Evolutionary conservation across 805 yeast species (phyloP), one percentile per base, ranked within the genome.

Genomic region (Lipomyces starkeyi): DNA sequence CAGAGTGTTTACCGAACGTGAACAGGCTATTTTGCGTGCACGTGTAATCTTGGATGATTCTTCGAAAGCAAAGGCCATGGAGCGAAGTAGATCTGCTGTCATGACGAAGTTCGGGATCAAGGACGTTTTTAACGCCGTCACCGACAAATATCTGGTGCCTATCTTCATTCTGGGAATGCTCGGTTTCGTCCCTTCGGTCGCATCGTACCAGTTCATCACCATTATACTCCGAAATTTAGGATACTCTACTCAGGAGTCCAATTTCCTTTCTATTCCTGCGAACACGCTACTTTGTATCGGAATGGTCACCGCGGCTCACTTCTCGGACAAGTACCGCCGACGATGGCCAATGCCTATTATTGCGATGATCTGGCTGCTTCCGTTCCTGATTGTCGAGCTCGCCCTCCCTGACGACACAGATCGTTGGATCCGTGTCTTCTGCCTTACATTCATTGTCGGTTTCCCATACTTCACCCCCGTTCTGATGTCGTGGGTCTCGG

Each of bases 11-110:
- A 83, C 84, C 9, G 85, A 83, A 0, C 77, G 85, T 58, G 88
- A 87, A 69, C 86, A 84, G 74, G 83, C 84, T 68, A 86, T 87
- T 66, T 80, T 86, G 49, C 88, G 86, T 49, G 87, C 87, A 73
- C 81, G 86, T 66, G 81, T 87, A 1, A 77, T 87, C 58, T 78
- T 90, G 70, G 90, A 88, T 74, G 91, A 88, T 73, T 90, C 90
- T 14, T 74, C 83, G 3, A 84, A 84, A 78, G 90, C 90, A 14
- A 83, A 84, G 70, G 86, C 87, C 3, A 75, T 87, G 17, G 75
- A 82, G 1, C 60, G 54, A 11, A 65, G 63, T 35, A 27, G 62
- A 22, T 27, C 43, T 6, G 56, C 86, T 73, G 86, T 86, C 73
- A 80, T 88, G 75, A 83, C 84, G 71, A 86, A 86, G 9, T 74